phyloP scores from a whole-genome alignment of 1,139 yeast species.

The Scheffersomyces lignicola region DNA sequence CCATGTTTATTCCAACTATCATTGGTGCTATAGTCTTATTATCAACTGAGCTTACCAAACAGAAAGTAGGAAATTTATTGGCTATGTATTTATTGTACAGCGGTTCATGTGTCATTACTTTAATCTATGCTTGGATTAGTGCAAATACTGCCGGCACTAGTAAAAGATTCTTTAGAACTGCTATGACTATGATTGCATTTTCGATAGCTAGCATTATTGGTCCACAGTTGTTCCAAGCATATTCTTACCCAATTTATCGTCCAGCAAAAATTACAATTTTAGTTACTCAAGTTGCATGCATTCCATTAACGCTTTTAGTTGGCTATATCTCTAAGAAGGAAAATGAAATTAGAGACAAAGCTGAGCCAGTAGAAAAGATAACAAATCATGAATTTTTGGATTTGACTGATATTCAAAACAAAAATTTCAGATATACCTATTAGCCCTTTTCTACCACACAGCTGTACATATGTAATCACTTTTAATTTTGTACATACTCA shows the following conservation, averaged over 20 bases:
- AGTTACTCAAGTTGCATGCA: constrained; percentile 28
- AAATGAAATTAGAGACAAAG: constrained; percentile 25
- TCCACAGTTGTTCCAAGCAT: constrained; percentile 37
- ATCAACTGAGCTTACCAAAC: constrained; percentile 14
- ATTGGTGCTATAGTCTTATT: constrained; percentile 38
- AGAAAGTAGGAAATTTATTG: constrained; percentile 32
- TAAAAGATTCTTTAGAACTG: constrained; percentile 29
- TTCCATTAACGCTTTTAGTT: constrained; percentile 30
- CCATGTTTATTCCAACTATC: constrained; percentile 36
- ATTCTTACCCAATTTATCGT: constrained; percentile 26
- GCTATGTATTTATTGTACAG: constrained; percentile 38
- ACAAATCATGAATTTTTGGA: constrained; percentile 31
- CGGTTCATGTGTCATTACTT: constrained; percentile 36
- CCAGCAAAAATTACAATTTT: constrained; percentile 39
- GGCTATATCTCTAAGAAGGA: constrained; percentile 26
- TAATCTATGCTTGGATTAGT: constrained; percentile 35
- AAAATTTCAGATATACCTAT: constrained; percentile 32
- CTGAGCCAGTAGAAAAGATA: constrained; percentile 14
- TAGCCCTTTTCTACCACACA: constrained; percentile 12
- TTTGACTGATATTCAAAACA: constrained; percentile 37
- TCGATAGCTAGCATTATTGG: constrained; percentile 39
- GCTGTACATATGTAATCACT: neutral
- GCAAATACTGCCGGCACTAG: constrained; percentile 40
- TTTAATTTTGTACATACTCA: neutral
- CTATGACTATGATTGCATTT: constrained; percentile 34